Conservation (phyloP, 1,284 basidiomycete genomes). For the Polyporus tsugae region DNA sequence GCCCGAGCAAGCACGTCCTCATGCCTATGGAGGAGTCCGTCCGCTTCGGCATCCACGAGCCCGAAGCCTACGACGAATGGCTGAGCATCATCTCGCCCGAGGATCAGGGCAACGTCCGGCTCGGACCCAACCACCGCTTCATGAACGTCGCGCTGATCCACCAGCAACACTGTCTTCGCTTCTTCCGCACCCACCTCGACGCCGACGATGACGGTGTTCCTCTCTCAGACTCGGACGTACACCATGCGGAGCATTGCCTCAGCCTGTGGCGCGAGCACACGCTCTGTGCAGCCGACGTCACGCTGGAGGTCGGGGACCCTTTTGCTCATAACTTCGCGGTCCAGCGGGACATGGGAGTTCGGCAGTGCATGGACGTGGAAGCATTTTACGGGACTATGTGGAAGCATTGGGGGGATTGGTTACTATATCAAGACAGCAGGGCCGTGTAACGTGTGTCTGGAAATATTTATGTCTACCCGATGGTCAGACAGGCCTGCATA, state of each 20-base stretch:
- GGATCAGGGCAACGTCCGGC: conserved; percentile 2
- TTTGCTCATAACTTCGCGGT: conserved; percentile 30
- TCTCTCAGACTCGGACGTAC: not conserved
- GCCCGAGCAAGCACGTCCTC: conserved; percentile 16
- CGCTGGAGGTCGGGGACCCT: conserved; percentile 43
- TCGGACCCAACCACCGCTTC: conserved; percentile 20
- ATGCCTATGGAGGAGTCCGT: conserved; percentile 29
- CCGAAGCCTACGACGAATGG: conserved; percentile 39
- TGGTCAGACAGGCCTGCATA: not conserved
- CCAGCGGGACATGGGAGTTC: conserved; percentile 15
- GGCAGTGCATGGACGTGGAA: conserved; percentile 17
- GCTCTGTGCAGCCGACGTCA: conserved; percentile 48
- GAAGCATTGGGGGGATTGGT: conserved; percentile 13
- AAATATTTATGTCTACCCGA: no score
- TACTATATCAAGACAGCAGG: not conserved
- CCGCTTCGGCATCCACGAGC: conserved; percentile 35
- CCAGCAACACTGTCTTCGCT: conserved; percentile 49
- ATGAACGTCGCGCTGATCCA: conserved; percentile 48
- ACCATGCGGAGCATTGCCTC: conserved; percentile 33
- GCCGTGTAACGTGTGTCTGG: not conserved
- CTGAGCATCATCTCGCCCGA: conserved; percentile 12
- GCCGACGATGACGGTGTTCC: conserved; percentile 10
- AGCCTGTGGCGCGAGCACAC: conserved; percentile 41
- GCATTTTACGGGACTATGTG: conserved; percentile 16
- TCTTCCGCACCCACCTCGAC: conserved; percentile 26